phyloP scores from a whole-genome alignment of 106 monocot genomes.

The Chionographis japonica region DNA sequence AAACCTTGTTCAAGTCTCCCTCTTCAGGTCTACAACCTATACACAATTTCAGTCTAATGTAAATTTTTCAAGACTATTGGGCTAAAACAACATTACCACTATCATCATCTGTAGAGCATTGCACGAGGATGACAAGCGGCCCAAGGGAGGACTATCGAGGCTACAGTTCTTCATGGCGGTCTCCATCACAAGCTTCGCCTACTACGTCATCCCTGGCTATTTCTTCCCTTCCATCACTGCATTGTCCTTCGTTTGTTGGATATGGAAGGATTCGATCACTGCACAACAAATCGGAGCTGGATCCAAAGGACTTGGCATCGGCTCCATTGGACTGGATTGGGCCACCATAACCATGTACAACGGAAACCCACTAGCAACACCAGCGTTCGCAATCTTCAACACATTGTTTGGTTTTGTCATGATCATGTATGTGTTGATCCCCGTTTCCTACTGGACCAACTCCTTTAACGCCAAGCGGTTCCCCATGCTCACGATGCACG shows the following conservation, averaged over 20 bases:
- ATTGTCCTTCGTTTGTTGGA: constrained; percentile 36
- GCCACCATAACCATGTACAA: constrained; percentile 23
- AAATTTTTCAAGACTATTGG: not conserved
- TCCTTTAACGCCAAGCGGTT: constrained; percentile 40
- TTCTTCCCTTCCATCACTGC: constrained; percentile 43
- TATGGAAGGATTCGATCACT: constrained; percentile 49
- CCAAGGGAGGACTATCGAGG: constrained; percentile 32
- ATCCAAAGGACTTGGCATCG: constrained; percentile 46
- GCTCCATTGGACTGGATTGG: constrained; percentile 61
- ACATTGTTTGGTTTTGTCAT: constrained; percentile 29
- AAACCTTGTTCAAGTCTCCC: constrained; percentile 58
- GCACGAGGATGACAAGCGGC: constrained; percentile 44
- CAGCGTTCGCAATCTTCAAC: constrained; percentile 40
- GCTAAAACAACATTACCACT: not conserved
- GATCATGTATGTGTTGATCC: constrained; percentile 25
- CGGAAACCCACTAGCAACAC: constrained; percentile 31
- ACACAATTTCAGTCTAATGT: not conserved
- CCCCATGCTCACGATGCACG: constrained; percentile 25
- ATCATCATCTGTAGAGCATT: constrained; percentile 25
- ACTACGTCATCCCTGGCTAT: constrained; percentile 44
- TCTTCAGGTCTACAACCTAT: constrained; percentile 27
- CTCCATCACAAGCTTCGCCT: constrained; percentile 41
- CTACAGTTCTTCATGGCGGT: constrained; percentile 47
- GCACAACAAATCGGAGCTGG: constrained; percentile 62
- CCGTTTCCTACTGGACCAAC: constrained; percentile 48